Evolutionary conservation across 1,284 basidiomycete species (phyloP), one percentile per base, ranked within the genome.

Genomic region (Cryptococcus wingfieldii): DNA sequence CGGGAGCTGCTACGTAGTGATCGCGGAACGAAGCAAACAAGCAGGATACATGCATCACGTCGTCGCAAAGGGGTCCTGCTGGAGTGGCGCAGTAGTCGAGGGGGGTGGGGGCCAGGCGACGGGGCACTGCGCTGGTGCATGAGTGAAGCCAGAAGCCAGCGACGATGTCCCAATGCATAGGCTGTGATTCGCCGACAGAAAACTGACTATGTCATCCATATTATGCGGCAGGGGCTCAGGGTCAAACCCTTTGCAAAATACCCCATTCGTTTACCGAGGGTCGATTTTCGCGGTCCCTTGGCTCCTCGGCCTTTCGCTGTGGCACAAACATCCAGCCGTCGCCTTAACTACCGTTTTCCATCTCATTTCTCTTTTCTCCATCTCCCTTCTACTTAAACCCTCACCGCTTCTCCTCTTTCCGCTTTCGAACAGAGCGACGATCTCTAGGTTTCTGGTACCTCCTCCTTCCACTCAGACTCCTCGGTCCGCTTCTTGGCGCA

Each of bases 401-500:
- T 44, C 38, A 19, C 48, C 13, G 42, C 38, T 50, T 55, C 43
- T 27, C 54, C 39, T 44, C 47, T 43, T 41, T 49, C 48, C 27
- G 41, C 39, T 53, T 55, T 60, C 52, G 42, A 53, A 43, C 45
- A 51, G 28, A 54, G 53, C 53, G 53, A 43, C 49, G 19, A 44
- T 58, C 45, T 42, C 44, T 54, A 27, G 52, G 39, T 50, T 58
- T 54, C 52, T 53, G 52, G 46, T 43, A 45, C 46, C 16, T 46
- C 50, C 47, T 47, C 34, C 25, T 25, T 46, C 27, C 16, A 38
- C 53, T 59, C 58, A 59, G 58, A 59, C 55, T 56, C 52, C 48
- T 51, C 43, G 45, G 48, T 46, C 54, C 58, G 51, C 54, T 56
- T 60, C 58, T 60, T 54, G 54, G 54, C 58, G 55, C 28, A 51